Base-by-base conservation (phyloP, 2,329 filamentous ascomycete genomes). In the Trichoderma simmonsii region DNA sequence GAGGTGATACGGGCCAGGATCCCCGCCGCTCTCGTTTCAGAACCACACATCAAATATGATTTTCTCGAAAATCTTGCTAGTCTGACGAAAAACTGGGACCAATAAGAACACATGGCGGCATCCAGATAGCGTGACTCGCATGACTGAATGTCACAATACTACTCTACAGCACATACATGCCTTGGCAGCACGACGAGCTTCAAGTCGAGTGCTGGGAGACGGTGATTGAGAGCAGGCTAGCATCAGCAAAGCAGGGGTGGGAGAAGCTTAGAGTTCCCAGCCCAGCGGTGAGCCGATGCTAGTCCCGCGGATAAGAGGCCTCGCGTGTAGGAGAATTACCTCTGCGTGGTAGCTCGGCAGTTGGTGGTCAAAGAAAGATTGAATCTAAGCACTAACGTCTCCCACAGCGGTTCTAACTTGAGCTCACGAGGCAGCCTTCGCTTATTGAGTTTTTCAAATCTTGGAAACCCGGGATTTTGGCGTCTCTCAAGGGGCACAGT, bases 241-340 rank as follows among this genome's bases (percentile, higher is more conserved):
- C 57, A 72, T n/a, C 24, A 60, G 18, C 57, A 60, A 8, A 60
- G 26, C 60, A 70, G 66, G 66, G 67, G 30, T 59, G 15, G 48
- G 28, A 56, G 30, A 67, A 64, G 34, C 65, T 63, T 59, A 67
- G 48, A 56, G 51, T 62, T 72, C 54, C 71, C 57, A 64, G 51
- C 59, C 34, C 71, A 70, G 71, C 71, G 71, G 71, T 72, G 71
- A 72, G 62, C 66, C 71, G 62, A 59, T 59, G 57, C 67, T 70
- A 71, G 71, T 66, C 57, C 60, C 57, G 64, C 65, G 64, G 64
- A 61, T 43, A 43, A 62, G 64, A 72, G 64, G 71, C 62, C 64
- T 68, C 71, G 32, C 71, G 64, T 63, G 70, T 62, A 54, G 48
- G 63, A 68, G 63, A 54, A 69, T 71, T 56, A 64, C 34, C 63